Percentiles rank a stretch among this genome's conserved stretches.
Evolutionary conservation across 306 rosid species (phyloP).

Genomic region (Cicer bijugum): DNA sequence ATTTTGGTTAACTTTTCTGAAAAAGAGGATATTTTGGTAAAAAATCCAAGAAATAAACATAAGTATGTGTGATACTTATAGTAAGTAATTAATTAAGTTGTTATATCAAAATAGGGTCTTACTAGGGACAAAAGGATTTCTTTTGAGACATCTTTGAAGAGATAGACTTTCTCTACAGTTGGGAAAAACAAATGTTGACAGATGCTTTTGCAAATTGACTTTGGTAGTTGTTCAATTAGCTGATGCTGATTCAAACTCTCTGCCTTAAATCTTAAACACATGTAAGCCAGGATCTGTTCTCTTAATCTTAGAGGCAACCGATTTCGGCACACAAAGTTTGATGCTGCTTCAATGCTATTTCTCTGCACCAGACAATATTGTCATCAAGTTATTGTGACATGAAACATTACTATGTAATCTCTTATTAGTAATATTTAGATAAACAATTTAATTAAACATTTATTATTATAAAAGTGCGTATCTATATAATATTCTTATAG

Average conservation of each 20-base stretch:
- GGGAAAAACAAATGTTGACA: slow-evolving; percentile 73
- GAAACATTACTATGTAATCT: not conserved
- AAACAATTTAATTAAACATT: too few relatives aligned
- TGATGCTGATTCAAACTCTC: slow-evolving; percentile 84
- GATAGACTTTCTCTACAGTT: slow-evolving; percentile 70
- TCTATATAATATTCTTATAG: too few relatives aligned
- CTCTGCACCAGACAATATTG: slow-evolving; percentile 54
- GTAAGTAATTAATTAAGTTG: not conserved
- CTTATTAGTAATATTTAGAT: not conserved
- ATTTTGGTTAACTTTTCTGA: too few relatives aligned
- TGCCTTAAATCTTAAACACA: slow-evolving; percentile 92
- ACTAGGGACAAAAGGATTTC: slow-evolving; percentile 69
- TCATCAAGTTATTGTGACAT: slow-evolving; percentile 18
- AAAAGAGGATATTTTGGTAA: too few relatives aligned
- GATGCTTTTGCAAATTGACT: slow-evolving; percentile 78
- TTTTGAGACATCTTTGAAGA: slow-evolving; percentile 73
- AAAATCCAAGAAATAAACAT: too few relatives aligned
- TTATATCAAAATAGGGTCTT: slow-evolving; percentile 24
- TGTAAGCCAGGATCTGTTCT: slow-evolving; percentile 82
- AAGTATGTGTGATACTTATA: too few relatives aligned
- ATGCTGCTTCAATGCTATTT: slow-evolving; percentile 85
- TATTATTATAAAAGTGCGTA: too few relatives aligned
- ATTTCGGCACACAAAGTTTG: slow-evolving; percentile 79
- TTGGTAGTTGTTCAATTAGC: slow-evolving; percentile 82
- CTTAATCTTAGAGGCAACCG: slow-evolving; percentile 70